Conservation (phyloP, 2,329 filamentous ascomycete genomes). For the Trichothecium sympodiale region DNA sequence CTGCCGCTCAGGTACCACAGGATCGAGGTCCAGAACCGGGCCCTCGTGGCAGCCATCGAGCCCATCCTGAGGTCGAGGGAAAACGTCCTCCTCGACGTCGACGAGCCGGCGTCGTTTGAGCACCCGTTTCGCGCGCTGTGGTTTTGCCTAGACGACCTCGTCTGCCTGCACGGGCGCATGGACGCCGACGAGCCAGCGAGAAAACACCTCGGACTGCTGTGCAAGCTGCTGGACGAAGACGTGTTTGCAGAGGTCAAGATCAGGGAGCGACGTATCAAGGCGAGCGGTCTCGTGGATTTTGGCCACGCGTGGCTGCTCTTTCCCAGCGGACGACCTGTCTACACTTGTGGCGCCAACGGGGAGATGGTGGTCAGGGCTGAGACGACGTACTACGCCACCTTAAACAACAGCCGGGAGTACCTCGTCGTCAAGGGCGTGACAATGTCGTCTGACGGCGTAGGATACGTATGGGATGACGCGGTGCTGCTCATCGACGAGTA, state of each 20-base stretch:
- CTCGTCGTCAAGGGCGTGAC: slow-evolving; percentile 20
- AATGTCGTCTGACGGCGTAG: slow-evolving; percentile 27
- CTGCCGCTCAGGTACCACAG: slow-evolving; percentile 26
- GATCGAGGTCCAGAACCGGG: slow-evolving; percentile 30
- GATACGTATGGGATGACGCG: slow-evolving; percentile 28
- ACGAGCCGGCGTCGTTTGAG: slow-evolving; percentile 23
- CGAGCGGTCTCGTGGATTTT: slow-evolving; percentile 27
- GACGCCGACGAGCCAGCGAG: slow-evolving; percentile 17
- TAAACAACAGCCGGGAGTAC: slow-evolving; percentile 1
- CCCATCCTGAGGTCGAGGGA: slow-evolving; percentile 28
- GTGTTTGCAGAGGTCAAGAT: slow-evolving; percentile 27
- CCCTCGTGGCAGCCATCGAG: slow-evolving; percentile 28
- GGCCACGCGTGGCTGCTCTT: slow-evolving; percentile 33
- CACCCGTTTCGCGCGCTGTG: slow-evolving; percentile 30
- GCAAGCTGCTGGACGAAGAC: slow-evolving; percentile 27
- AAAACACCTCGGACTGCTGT: slow-evolving; percentile 26
- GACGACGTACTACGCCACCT: slow-evolving; percentile 17
- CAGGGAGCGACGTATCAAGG: slow-evolving; percentile 21
- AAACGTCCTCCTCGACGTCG: slow-evolving; percentile 24
- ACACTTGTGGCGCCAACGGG: slow-evolving; percentile 25
- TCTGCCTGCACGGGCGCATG: slow-evolving; percentile 17
- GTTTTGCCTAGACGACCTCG: slow-evolving; percentile 32
- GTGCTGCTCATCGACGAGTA: slow-evolving; percentile 14
- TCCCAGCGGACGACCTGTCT: slow-evolving; percentile 24
- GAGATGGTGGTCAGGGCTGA: slow-evolving; percentile 29